These are phyloP conservation scores for Yamadazyma epiphylla DNA, from an alignment of 1,139 yeast genomes.

Conservation along the genomic window DNA sequence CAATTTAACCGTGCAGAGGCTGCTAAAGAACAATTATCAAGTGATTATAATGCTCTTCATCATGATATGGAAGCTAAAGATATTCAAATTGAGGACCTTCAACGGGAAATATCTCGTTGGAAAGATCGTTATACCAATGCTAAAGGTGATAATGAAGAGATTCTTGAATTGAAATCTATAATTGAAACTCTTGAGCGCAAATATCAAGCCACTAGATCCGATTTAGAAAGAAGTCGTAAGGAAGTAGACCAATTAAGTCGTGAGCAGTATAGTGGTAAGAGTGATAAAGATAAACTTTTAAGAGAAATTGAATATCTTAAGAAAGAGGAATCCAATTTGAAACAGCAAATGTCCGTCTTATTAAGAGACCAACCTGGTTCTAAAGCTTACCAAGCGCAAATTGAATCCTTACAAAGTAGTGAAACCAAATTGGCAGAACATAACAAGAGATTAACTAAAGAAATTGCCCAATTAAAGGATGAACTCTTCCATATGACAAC, in stretches of 20 bases:
- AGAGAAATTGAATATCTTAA: slow-evolving; percentile 12
- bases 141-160: slow-evolving; percentile 7
- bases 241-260: slow-evolving; percentile 7
- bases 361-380: slow-evolving; percentile 11
- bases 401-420: slow-evolving; percentile 15
- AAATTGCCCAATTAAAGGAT: slow-evolving; percentile 17
- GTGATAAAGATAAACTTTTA: slow-evolving; percentile 9
- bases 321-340: slow-evolving; percentile 18
- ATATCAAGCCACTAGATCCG: slow-evolving; percentile 4
- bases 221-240: slow-evolving; percentile 7
- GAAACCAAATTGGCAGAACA: slow-evolving; percentile 15
- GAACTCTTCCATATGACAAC: slow-evolving; percentile 14
- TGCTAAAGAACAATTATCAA: slow-evolving; percentile 1
- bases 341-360: slow-evolving; percentile 21
- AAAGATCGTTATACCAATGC: slow-evolving; percentile 7
- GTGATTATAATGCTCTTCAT: slow-evolving; percentile 4
- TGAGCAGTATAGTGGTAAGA: slow-evolving; percentile 4
- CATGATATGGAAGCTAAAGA: slow-evolving; percentile 7
- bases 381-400: slow-evolving; percentile 16
- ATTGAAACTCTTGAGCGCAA: slow-evolving; percentile 8
- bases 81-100: slow-evolving; percentile 4
- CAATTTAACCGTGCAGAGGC: no score
- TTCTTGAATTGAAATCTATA: slow-evolving; percentile 4
- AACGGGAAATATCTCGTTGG: slow-evolving; percentile 6
- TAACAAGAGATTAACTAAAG: slow-evolving; percentile 17